phyloP scores from a whole-genome alignment of 805 yeast species.

The Myxozyma monticola region DNA sequence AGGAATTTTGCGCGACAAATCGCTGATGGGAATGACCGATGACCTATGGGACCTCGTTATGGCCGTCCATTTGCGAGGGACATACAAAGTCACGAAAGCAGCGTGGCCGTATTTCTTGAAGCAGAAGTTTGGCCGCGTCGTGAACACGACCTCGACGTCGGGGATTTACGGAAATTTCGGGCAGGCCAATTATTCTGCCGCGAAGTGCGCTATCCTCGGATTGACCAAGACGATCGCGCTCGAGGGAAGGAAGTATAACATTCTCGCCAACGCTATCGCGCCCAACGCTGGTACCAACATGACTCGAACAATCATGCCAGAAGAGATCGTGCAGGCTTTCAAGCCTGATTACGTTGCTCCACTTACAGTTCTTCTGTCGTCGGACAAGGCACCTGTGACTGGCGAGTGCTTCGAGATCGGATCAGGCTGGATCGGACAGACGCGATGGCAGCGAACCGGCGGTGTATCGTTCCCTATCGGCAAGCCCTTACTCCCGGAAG shows the following conservation, averaged over 20 bases:
- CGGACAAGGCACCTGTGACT: conserved; percentile 67
- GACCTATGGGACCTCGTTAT: conserved; percentile 80
- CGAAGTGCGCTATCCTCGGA: conserved; percentile 86
- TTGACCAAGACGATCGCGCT: conserved; percentile 82
- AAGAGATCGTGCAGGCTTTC: conserved; percentile 76
- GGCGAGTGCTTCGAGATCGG: conserved; percentile 92
- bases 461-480: conserved; percentile 64
- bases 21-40: conserved; percentile 80
- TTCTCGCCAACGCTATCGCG: conserved; percentile 79
- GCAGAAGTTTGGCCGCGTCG: conserved; percentile 76
- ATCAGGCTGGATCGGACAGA: conserved; percentile 94
- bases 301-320: conserved; percentile 85
- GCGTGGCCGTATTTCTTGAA: conserved; percentile 89
- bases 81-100: conserved; percentile 76
- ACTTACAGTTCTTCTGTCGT: conserved; percentile 72
- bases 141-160: conserved; percentile 91
- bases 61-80: conserved; percentile 79
- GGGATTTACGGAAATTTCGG: conserved; percentile 98
- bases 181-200: conserved; percentile 93
- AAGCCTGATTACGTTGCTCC: conserved; percentile 92
- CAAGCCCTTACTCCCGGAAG: conserved; percentile 60
- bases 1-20: conserved; percentile 87
- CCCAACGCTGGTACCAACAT: conserved; percentile 98
- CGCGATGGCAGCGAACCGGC: conserved; percentile 91
- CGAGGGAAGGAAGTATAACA: conserved; percentile 81